Base-by-base conservation (phyloP, 345 rosid species). In the Acer campestre region DNA sequence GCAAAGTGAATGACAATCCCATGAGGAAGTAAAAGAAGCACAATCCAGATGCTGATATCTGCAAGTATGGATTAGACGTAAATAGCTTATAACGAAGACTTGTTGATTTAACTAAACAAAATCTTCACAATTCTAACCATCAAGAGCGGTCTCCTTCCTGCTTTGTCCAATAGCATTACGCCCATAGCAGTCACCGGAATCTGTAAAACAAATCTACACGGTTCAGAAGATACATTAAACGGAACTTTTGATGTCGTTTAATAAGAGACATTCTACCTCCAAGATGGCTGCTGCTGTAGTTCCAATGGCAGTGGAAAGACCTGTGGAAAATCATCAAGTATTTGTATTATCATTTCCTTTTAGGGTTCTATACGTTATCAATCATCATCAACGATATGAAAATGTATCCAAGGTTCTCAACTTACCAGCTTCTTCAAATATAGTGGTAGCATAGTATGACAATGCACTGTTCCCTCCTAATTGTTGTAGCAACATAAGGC, bases 401-500 rank as follows among this genome's bases (percentile, higher is more conserved):
- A 5, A 6, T 25, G 13, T n/a, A 29, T 25, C 35, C 4, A 12
- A 68, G 40, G 18, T 7, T 5, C 49, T 29, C 27, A 16, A 55
- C 23, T 46, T 84, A 91, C 97, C 90, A 4, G 93, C 91, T 49
- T 80, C 56, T 42, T 85, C 86, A 74, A 88, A 89, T 51, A 93
- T 82, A 67, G 77, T 70, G 46, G 81, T 74, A 6, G 88, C 80
- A 80, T 90, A 93, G 77, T 76, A 86, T 56, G 61, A 22, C 65
- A 90, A 2, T 2, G 85, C 92, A 61, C 73, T 79, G 62, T 23
- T 71, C 42, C 97, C 97, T 72, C 85, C 86, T 7, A 91, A 79
- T 75, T 90, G 91, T 65, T 91, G 94, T 18, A 91, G 79, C 23
- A 89, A 71, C 94, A 93, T 85, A 64, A 91, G 77, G 44, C 95